phyloP scores from a whole-genome alignment of 495 filamentous ascomycete genomes.

The Margaritispora aquatica region DNA sequence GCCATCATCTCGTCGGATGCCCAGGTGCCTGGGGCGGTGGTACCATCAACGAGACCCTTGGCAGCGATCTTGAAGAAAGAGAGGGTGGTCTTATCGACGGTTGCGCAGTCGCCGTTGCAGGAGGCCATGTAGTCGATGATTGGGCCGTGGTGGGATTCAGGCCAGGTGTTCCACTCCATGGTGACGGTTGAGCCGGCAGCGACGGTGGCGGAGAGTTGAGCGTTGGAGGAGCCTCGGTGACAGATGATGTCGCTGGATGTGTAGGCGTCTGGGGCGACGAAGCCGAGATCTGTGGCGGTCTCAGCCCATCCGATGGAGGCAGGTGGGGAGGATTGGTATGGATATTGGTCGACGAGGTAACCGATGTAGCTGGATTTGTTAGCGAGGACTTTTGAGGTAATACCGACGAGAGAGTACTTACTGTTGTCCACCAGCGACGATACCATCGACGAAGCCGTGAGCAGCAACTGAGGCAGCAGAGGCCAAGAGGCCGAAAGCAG shows the following conservation, averaged over 20 bases:
- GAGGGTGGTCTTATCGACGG: slow-evolving; percentile 45
- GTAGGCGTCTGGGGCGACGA: slow-evolving; percentile 42
- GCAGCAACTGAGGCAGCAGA: slow-evolving; percentile 37
- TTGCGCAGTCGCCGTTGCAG: slow-evolving; percentile 39
- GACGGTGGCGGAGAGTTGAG: slow-evolving; percentile 33
- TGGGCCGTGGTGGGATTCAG: slow-evolving; percentile 48
- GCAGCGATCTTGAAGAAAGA: slow-evolving; percentile 73
- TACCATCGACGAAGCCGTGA: slow-evolving; percentile 55
- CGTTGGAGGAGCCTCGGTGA: slow-evolving; percentile 36
- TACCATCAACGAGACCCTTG: slow-evolving; percentile 48
- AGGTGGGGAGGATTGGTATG: slow-evolving; percentile 29
- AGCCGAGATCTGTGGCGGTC: slow-evolving; percentile 33
- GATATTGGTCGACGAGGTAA: slow-evolving; percentile 6
- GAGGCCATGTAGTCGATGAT: slow-evolving; percentile 49
- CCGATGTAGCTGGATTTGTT: slow-evolving; percentile 1
- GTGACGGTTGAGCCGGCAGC: slow-evolving; percentile 36
- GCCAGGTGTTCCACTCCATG: slow-evolving; percentile 34
- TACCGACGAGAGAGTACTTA: background rate
- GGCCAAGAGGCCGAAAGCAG: background rate
- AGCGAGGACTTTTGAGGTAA: background rate
- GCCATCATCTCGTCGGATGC: slow-evolving; percentile 57
- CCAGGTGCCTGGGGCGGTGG: slow-evolving; percentile 51
- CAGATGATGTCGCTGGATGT: slow-evolving; percentile 43
- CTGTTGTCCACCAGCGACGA: slow-evolving; percentile 47
- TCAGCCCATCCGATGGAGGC: slow-evolving; percentile 41